Conservation (phyloP, 2,329 filamentous ascomycete genomes). For the Fusarium tjaetaba region DNA sequence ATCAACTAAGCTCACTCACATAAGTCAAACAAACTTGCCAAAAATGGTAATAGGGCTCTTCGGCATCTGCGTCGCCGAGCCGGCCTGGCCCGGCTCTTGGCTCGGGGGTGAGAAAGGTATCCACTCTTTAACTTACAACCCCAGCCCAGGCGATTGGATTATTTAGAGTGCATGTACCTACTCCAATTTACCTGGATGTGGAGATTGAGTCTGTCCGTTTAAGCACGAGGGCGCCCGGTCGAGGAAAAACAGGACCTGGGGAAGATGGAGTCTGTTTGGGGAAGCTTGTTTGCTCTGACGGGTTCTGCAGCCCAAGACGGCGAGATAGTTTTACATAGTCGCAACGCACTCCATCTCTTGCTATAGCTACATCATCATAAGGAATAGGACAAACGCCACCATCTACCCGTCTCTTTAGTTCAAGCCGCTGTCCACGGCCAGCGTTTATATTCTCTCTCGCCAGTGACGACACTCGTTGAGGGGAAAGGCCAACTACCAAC, state of each 20-base stretch:
- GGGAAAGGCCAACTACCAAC: background rate
- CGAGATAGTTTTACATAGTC: background rate
- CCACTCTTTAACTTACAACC: constrained; percentile 6
- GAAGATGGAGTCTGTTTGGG: background rate
- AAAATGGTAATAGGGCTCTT: constrained; percentile 14
- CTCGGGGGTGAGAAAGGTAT: background rate
- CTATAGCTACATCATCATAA: background rate
- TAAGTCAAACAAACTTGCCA: background rate
- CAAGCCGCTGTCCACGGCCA: constrained; percentile 1
- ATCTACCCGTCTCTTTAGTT: background rate
- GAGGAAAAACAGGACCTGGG: background rate
- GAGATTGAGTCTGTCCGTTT: background rate
- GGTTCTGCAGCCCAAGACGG: background rate
- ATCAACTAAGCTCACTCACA: background rate
- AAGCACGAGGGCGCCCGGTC: background rate
- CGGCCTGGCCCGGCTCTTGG: constrained; percentile 34
- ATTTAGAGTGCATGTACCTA: background rate
- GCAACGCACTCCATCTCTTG: background rate
- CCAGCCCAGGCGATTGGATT: background rate
- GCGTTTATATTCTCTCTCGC: background rate
- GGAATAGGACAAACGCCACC: background rate
- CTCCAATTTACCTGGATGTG: background rate
- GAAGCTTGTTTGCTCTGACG: background rate
- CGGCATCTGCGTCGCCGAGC: constrained; percentile 27
- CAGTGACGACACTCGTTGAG: constrained; percentile 9